Evolutionary conservation across 208 protist species (phyloP), one percentile per base, ranked within the genome.

Genomic region (Balamuthia mandrillaris): DNA sequence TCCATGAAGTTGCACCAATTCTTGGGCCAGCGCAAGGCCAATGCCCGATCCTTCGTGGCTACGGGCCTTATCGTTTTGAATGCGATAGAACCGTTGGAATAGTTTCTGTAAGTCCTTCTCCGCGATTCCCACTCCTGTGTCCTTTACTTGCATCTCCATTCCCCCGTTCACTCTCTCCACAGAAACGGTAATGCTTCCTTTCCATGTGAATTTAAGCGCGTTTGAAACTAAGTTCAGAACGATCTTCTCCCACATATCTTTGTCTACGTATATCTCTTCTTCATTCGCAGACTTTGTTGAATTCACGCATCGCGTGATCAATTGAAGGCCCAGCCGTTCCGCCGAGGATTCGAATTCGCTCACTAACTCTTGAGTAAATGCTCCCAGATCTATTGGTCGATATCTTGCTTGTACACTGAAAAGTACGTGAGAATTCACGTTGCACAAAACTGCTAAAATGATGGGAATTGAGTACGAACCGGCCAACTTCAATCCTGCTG

Each of bases 201-300:
- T 41, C 81, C 75, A 54, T 35, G 85, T 88, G 81, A 87, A 88
- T 44, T 88, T 88, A 16, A 88, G 60, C 24, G 85, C 85, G 33
- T 88, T 88, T 18, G 85, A 88, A 10, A 88, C 33, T 16, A 88
- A 52, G 60, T 88, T 88, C 37, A 79, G 74, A 24, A 88, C 85
- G 14, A 88, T 87, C 66, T 84, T 88, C 63, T 88, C 85, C 75
- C 81, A 88, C 78, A 88, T 77, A 3, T 86, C 75, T 33, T 52
- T 54, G 60, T 88, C 85, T 21, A 86, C 79, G 35, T 74, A 84
- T 31, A 88, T 27, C 9, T 78, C 31, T 10, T 85, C 7, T 4
- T 52, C 31, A 24, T 35, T 12, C 10, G 58, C 24, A 9, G 14
- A 31, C 24, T 31, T n/a, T n/a, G n/a, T n/a, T n/a, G n/a, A 65